Evolutionary conservation across 768 basidiomycete species (phyloP), one percentile per base, ranked within the genome.

Genomic region (Leccinum rimulosum): DNA sequence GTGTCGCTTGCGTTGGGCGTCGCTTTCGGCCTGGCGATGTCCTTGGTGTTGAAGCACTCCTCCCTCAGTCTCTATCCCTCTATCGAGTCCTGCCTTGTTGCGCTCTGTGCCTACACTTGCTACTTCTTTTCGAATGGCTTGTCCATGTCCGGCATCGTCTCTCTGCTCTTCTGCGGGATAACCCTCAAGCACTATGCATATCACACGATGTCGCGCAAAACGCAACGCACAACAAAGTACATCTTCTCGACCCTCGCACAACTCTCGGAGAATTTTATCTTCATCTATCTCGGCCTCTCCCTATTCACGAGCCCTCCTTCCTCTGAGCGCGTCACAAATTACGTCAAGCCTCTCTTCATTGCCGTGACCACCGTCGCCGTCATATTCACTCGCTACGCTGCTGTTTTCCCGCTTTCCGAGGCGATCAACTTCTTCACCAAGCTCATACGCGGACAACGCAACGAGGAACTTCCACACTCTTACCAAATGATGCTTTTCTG

Each of bases 401-500:
- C 95, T 17, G 95, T 98, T 17, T 98, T 98, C 80, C 96, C 96
- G 1, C 82, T 98, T 17, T 93, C 94, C 4, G 91, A 95, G 66
- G 83, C 84, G 28, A 97, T 99, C 85, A 99, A 99, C 77, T 81
- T 97, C 64, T 87, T 98, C 80, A 89, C 87, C 66, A 79, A 79
- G 30, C 91, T 95, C 60, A 87, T 84, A 3, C 85, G 93, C 1
- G 94, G 94, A 1, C 91, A 95, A 68, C 84, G 94, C 45, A 76
- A 82, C 25, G 95, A 97, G 64, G 95, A 98, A 65, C 78, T 99
- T 5, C 95, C 97, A 1, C 95, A 98, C 73, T 95, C 94, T 11
- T 98, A 99, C 69, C 95, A 98, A 67, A 96, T 98, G 93, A 97
- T 98, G 95, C 77, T 98, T 15, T 98, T 98, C 76, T 99, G 96